phyloP scores from a whole-genome alignment of 768 basidiomycete species.

The Amyloporia xantha region DNA sequence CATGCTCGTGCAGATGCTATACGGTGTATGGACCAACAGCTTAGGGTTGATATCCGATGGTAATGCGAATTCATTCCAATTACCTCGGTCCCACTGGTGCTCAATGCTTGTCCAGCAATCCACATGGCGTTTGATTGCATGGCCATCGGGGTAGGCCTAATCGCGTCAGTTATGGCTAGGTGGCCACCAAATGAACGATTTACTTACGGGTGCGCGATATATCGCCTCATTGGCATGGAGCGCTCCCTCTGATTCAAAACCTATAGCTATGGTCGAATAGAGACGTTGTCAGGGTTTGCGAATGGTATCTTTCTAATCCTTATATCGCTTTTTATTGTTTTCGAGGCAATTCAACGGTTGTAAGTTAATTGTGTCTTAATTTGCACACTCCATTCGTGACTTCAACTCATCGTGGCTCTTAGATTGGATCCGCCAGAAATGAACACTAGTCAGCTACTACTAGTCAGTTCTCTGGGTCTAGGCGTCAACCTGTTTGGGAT shows the following conservation, averaged over 20 bases:
- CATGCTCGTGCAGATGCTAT: constrained; percentile 96
- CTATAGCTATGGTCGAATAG: constrained; percentile 84
- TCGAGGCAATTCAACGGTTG: constrained; percentile 95
- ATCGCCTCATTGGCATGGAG: no score
- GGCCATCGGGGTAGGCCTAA: constrained; percentile 91
- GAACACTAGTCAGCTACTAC: constrained; percentile 87
- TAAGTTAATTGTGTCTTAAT: constrained; percentile 25
- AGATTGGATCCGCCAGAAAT: constrained; percentile 95
- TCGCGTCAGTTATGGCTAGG: constrained; percentile 96
- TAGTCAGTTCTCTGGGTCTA: constrained; percentile 85
- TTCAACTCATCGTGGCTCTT: neutral
- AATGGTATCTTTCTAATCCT: constrained; percentile 92
- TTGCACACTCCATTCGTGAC: neutral
- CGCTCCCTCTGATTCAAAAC: constrained; percentile 3
- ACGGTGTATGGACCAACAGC: constrained; percentile 97
- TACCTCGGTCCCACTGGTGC: neutral
- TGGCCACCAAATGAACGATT: constrained; percentile 94
- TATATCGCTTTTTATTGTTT: constrained; percentile 96
- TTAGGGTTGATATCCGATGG: constrained; percentile 96
- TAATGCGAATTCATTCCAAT: constrained; percentile 22
- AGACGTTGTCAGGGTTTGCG: constrained; percentile 96
- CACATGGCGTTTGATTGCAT: constrained; percentile 99
- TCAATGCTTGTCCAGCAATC: constrained; percentile 56
- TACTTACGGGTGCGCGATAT: constrained; percentile 93
- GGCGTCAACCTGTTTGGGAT: constrained; percentile 96